A percentile compares a stretch with the other conserved stretches of the same genome.
Conservation (phyloP, 1,139 yeast species). For the Zygoascus meyerae region DNA sequence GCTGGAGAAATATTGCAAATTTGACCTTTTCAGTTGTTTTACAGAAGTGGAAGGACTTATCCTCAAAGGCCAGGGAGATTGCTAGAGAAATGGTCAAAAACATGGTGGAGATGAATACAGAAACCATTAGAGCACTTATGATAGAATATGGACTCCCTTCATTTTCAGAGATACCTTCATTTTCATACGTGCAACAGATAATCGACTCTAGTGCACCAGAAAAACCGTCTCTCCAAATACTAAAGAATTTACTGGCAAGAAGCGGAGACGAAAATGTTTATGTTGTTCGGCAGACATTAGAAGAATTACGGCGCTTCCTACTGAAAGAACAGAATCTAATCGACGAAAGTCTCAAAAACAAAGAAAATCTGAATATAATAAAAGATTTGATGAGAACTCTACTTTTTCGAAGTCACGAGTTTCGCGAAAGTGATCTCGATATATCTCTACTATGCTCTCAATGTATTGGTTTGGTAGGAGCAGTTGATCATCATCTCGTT, state of each 20-base stretch:
- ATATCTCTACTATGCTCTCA: slow-evolving; percentile 58
- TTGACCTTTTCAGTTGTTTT: slow-evolving; percentile 52
- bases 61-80: slow-evolving; percentile 18
- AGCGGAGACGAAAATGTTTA: slow-evolving; percentile 63
- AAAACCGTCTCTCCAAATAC: slow-evolving; percentile 10
- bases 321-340: slow-evolving; percentile 45
- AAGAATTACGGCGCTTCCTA: slow-evolving; percentile 55
- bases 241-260: slow-evolving; percentile 37
- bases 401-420: slow-evolving; percentile 55
- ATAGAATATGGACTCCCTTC: slow-evolving; percentile 28
- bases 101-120: slow-evolving; percentile 16
- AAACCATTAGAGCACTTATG: slow-evolving; percentile 12
- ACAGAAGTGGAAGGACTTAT: slow-evolving; percentile 52
- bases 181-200: slow-evolving; percentile 6
- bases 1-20: slow-evolving; percentile 51
- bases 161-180: slow-evolving; percentile 16
- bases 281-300: slow-evolving; percentile 72
- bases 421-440: slow-evolving; percentile 35
- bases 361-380: slow-evolving; percentile 32
- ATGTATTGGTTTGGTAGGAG: slow-evolving; percentile 73
- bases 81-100: slow-evolving; percentile 20
- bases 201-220: slow-evolving; percentile 7
- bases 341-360: slow-evolving; percentile 31
- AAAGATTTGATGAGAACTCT: slow-evolving; percentile 50
- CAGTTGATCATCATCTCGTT: slow-evolving; percentile 63